Conservation (phyloP, 768 basidiomycete genomes). For the Pulveroboletus sp. region DNA sequence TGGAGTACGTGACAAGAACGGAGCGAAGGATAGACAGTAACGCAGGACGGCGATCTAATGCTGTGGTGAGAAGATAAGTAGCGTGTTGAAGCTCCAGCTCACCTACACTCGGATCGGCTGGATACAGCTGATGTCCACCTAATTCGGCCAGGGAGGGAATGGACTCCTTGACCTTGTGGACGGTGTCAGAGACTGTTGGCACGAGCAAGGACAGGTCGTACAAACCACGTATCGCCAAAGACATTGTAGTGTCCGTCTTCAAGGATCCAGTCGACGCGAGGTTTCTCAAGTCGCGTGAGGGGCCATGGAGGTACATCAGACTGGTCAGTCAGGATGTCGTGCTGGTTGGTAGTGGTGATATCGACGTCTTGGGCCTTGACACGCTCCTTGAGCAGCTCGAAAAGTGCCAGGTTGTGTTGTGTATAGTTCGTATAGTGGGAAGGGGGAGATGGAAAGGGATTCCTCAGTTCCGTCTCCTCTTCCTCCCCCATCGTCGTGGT, state of each 20-base stretch:
- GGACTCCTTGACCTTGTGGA: slow-evolving; percentile 69
- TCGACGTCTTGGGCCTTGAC: slow-evolving; percentile 36
- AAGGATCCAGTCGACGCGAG: slow-evolving; percentile 87
- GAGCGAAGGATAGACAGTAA: slow-evolving; percentile 70
- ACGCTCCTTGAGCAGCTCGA: slow-evolving; percentile 60
- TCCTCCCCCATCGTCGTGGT: slow-evolving; percentile 47
- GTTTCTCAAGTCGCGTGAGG: slow-evolving; percentile 74
- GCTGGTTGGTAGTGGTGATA: slow-evolving; percentile 47
- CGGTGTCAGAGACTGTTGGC: slow-evolving; percentile 15
- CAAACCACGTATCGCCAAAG: slow-evolving; percentile 90
- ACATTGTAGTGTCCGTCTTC: slow-evolving; percentile 80
- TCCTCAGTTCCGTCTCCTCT: slow-evolving; percentile 71
- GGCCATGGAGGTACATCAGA: slow-evolving; percentile 76
- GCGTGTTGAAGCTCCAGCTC: slow-evolving; percentile 14
- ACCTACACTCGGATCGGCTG: slow-evolving; percentile 69
- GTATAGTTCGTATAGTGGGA: slow-evolving; percentile 82
- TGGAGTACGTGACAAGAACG: slow-evolving; percentile 76
- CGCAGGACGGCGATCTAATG: slow-evolving; percentile 72
- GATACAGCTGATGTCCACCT: slow-evolving; percentile 81
- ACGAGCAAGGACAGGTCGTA: slow-evolving; percentile 38
- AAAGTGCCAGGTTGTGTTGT: slow-evolving; percentile 65
- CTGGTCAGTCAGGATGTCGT: slow-evolving; percentile 67
- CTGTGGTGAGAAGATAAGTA: slow-evolving; percentile 5
- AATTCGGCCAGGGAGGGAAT: slow-evolving; percentile 79
- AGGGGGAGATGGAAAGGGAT: slow-evolving; percentile 88